These are phyloP conservation scores for Trichoderma lentiforme DNA, from an alignment of 2,329 filamentous ascomycete genomes.

Conservation along the genomic window DNA sequence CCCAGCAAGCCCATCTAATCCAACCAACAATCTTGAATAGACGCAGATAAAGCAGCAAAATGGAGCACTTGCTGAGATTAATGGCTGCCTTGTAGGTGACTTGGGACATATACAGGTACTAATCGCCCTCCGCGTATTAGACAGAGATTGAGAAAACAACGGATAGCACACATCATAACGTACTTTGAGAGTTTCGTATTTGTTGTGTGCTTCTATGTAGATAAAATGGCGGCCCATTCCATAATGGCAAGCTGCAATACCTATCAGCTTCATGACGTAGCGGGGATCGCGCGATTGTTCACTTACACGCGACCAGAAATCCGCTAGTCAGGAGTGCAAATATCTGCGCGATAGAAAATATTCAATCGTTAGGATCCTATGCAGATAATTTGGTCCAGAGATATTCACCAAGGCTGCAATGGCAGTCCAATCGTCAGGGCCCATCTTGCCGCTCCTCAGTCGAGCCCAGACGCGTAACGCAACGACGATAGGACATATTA, in stretches of 20 bases:
- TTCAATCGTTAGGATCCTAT: not conserved
- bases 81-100: not conserved
- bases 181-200: not conserved
- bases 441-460: not conserved
- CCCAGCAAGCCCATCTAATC: constrained; percentile 3
- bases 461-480: not conserved
- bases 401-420: not conserved
- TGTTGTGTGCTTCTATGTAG: not conserved
- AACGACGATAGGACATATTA: not conserved
- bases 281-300: too few relatives aligned
- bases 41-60: not conserved
- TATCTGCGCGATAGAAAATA: not conserved
- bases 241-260: not conserved
- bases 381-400: not conserved
- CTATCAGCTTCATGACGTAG: not conserved
- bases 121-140: not conserved
- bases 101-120: constrained; percentile 3
- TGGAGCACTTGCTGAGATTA: not conserved
- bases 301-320: not conserved
- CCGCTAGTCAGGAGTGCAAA: not conserved
- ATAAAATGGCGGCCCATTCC: not conserved
- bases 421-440: not conserved
- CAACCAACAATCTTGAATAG: not conserved
- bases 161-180: not conserved
- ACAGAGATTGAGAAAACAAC: not conserved